phyloP scores from a whole-genome alignment of 2,329 filamentous ascomycete species.

The Fusarium torulosum region DNA sequence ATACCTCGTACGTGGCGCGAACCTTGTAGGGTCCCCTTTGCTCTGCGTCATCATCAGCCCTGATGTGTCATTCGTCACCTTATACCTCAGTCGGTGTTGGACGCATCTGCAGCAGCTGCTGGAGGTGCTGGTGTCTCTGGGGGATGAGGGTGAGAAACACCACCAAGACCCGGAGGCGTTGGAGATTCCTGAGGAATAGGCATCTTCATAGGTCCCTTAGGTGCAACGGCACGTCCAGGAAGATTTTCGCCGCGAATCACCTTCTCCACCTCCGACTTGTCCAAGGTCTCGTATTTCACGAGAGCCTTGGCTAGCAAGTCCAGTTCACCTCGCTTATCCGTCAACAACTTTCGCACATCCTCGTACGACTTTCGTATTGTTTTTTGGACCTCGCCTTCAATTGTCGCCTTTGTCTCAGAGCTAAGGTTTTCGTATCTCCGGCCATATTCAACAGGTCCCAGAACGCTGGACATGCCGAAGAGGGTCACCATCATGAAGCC shows the following conservation, averaged over 20 bases:
- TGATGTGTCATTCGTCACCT: conserved; percentile 15
- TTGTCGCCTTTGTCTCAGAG: conserved; percentile 84
- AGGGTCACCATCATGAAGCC: conserved; percentile 90
- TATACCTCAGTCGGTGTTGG: conserved; percentile 42
- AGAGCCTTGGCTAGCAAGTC: conserved; percentile 90
- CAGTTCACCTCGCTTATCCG: conserved; percentile 82
- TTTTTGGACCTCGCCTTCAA: conserved; percentile 89
- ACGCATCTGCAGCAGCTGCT: conserved; percentile 50
- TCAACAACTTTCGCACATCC: conserved; percentile 78
- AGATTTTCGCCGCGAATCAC: conserved; percentile 90
- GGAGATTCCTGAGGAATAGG: conserved; percentile 55
- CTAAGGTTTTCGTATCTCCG: conserved; percentile 86
- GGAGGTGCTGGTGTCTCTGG: conserved; percentile 53
- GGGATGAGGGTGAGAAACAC: conserved; percentile 52
- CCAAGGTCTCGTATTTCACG: conserved; percentile 93
- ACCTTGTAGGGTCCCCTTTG: conserved; percentile 14
- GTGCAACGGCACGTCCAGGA: conserved; percentile 71
- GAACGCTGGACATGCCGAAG: conserved; percentile 87
- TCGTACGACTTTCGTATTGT: conserved; percentile 84
- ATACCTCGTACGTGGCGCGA: conserved; percentile 14
- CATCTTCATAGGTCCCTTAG: conserved; percentile 60
- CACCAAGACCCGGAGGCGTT: conserved; percentile 53
- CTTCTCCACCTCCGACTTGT: conserved; percentile 89
- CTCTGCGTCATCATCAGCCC: conserved; percentile 7
- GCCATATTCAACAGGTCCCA: conserved; percentile 91